Conservation (phyloP, 148 eudicot genomes). For the Spergularia bocconei region DNA sequence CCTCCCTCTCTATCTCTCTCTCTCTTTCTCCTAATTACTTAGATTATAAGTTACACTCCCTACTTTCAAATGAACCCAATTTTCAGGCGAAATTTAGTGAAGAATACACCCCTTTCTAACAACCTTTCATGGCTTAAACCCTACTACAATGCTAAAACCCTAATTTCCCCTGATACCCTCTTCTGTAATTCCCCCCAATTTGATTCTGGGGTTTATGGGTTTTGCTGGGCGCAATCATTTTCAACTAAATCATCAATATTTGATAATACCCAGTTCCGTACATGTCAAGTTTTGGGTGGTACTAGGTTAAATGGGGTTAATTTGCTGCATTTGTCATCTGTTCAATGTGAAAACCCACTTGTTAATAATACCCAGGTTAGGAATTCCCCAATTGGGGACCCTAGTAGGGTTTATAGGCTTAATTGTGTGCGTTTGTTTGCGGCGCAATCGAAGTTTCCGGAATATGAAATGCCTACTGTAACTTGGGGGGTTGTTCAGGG, state of each 20-base stretch:
- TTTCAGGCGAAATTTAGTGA: conserved; percentile 33
- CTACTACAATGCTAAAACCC: no score
- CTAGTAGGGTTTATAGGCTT: conserved; percentile 35
- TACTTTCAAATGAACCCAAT: conserved; percentile 36
- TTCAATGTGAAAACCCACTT: conserved; percentile 1
- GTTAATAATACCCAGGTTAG: conserved; percentile 31
- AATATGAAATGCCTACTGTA: conserved; percentile 92
- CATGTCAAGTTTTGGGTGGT: neutral
- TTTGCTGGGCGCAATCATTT: neutral
- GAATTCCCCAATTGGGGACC: conserved; percentile 28
- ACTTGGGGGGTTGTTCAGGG: conserved; percentile 99
- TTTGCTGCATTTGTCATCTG: neutral
- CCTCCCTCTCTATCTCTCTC: no score
- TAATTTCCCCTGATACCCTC: no score
- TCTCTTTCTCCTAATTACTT: no score
- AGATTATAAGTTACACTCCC: no score
- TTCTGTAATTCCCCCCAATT: no score
- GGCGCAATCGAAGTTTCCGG: conserved; percentile 59
- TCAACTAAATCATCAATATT: neutral
- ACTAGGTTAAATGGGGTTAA: neutral
- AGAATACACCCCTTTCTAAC: conserved; percentile 12
- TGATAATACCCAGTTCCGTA: neutral
- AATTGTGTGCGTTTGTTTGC: conserved; percentile 42
- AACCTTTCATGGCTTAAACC: conserved; percentile 8
- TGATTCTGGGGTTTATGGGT: no score